Evolutionary conservation across 2,329 filamentous ascomycete species (phyloP), one percentile per base, ranked within the genome.

Genomic region (Pestalotiopsis sp.): DNA sequence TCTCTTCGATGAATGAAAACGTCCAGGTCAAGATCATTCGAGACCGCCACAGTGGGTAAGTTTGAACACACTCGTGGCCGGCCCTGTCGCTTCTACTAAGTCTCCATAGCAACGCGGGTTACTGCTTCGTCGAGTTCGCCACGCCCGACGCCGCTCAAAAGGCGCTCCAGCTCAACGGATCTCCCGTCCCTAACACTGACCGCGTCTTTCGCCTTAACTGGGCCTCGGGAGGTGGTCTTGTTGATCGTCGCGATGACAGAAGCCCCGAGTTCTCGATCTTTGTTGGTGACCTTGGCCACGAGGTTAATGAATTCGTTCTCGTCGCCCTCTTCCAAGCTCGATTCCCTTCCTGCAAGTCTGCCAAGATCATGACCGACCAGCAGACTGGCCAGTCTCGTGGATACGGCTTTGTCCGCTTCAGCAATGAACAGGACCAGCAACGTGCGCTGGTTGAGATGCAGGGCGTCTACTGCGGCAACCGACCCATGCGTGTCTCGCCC

Each of bases 1-100:
- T 85, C 72, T 97, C 94, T 78, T 91, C 95, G 76, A 93, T 97
- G 84, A 94, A 93, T 74, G 96, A 98, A 83, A 91, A 91, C 72
- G 96, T 99, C 76, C 98, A 98, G 76, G 96, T 99, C 76, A 99
- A 99, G 89, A 97, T 99, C 88, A 99, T 99, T 77, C 93, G 96
- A 73, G 96, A 99, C 85, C 98, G 98, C 83, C 97, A 97, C 82
- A 98, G 95, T 79, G 96, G 95, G 94, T 97, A 82, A 67, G 85
- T 66, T 14, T 11, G 23, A 57, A 14, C 40, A 23, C 52, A 20
- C 41, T 61, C 1, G 17, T 49, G 4, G 49, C 31, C 11, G 25
- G 4, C 60, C 65, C 40, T 66, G 12, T 23, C 11, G 25, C 61
- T 31, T 38, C 27, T 4, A 9, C 17, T 80, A 57, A 79, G 70